Evolutionary conservation across 1,284 basidiomycete species (phyloP).

Genomic region (Sutorius eximius): DNA sequence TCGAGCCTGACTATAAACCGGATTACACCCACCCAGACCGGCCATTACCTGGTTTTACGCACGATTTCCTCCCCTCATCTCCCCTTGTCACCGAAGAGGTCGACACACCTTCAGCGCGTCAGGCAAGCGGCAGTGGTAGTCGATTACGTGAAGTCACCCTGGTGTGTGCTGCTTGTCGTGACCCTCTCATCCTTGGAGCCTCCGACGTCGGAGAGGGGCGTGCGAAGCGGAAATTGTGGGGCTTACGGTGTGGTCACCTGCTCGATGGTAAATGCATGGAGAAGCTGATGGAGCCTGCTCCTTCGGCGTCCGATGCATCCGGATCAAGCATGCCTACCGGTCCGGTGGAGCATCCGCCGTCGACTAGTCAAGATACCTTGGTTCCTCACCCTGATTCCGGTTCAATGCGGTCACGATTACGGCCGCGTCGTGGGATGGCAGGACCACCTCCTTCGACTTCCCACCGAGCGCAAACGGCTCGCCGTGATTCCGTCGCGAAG

Average conservation of each 20-base stretch:
- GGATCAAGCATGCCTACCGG: slow-evolving; percentile 23
- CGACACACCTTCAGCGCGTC: slow-evolving; percentile 13
- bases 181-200: slow-evolving; percentile 50
- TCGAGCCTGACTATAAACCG: slow-evolving; percentile 50
- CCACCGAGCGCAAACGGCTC: slow-evolving; percentile 5
- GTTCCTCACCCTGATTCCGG: slow-evolving; percentile 19
- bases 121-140: slow-evolving; percentile 20
- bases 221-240: slow-evolving; percentile 56
- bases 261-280: slow-evolving; percentile 73
- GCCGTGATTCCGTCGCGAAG: slow-evolving; percentile 4
- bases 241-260: slow-evolving; percentile 70
- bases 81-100: slow-evolving; percentile 31
- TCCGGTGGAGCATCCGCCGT: neutral
- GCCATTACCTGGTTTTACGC: slow-evolving; percentile 58
- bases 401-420: slow-evolving; percentile 55
- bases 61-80: slow-evolving; percentile 52
- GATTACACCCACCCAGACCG: slow-evolving; percentile 62
- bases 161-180: slow-evolving; percentile 61
- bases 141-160: slow-evolving; percentile 39
- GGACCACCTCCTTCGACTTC: slow-evolving; percentile 12
- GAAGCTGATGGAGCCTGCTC: slow-evolving; percentile 49
- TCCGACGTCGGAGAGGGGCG: slow-evolving; percentile 38
- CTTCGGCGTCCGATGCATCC: slow-evolving; percentile 11
- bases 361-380: slow-evolving; percentile 29
- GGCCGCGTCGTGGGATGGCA: slow-evolving; percentile 39